Conservation (phyloP, 2,329 filamentous ascomycete species). For the Chrysoporthe cubensis region DNA sequence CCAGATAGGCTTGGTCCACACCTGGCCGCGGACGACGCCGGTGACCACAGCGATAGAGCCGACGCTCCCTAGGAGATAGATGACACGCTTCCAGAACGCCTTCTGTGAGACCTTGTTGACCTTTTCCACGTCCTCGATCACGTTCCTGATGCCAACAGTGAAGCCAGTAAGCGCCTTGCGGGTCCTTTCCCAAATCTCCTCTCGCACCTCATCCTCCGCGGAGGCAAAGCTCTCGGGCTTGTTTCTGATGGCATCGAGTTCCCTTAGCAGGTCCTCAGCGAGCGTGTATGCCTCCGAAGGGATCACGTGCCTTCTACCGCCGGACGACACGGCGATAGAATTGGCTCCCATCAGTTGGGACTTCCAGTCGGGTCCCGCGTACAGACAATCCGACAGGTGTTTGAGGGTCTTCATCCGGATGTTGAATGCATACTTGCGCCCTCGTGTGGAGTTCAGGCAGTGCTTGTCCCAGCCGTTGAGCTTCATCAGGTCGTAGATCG, state of each 20-base stretch:
- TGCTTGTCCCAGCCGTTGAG: neutral
- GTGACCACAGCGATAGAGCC: neutral
- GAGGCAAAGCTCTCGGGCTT: neutral
- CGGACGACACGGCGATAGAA: neutral
- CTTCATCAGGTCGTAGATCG: constrained; percentile 8
- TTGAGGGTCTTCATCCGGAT: neutral
- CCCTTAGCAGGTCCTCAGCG: neutral
- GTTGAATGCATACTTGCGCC: neutral
- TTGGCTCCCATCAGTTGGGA: neutral
- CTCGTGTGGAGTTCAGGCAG: neutral
- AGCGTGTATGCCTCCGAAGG: constrained; percentile 4
- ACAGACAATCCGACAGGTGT: neutral
- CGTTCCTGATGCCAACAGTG: neutral
- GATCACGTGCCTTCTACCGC: constrained; percentile 3
- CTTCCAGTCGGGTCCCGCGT: neutral
- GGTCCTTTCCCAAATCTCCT: neutral
- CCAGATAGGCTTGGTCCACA: neutral
- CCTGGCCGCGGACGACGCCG: neutral
- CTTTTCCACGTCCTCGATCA: constrained; percentile 5
- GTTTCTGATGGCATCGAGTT: neutral
- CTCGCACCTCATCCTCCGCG: neutral
- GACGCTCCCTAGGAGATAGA: neutral
- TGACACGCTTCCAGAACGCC: constrained; percentile 1
- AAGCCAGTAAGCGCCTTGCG: neutral
- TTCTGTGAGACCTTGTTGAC: constrained; percentile 1